Conservation (phyloP, 2,329 filamentous ascomycete species). For the Fusarium oligoseptatum region DNA sequence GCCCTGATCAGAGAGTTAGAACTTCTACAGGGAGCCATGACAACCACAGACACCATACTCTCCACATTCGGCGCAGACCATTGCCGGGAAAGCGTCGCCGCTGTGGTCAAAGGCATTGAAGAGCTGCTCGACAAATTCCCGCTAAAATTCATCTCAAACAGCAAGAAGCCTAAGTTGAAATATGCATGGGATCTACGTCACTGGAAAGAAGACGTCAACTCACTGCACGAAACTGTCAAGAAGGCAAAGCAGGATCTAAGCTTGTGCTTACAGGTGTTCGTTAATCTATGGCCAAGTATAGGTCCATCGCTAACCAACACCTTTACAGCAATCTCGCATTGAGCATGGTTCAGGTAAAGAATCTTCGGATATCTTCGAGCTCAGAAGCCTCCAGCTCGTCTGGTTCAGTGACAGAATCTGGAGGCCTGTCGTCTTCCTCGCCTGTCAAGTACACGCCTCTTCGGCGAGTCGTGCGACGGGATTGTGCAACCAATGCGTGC, state of each 20-base stretch:
- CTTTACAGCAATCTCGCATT: no score
- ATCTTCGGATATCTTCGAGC: no score
- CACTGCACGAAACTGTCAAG: fast-evolving
- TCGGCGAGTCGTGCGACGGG: fast-evolving
- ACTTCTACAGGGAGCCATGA: no score
- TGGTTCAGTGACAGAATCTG: fast-evolving
- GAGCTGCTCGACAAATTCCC: neutral
- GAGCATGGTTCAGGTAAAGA: no score
- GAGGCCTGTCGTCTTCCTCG: neutral
- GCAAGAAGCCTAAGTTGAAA: neutral
- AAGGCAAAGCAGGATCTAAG: neutral
- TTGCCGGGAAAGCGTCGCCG: neutral
- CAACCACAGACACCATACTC: no score
- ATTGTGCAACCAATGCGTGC: neutral
- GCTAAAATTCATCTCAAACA: fast-evolving
- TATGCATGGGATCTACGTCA: neutral
- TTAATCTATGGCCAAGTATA: no score
- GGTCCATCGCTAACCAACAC: no score
- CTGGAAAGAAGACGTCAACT: neutral
- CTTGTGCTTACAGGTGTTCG: neutral
- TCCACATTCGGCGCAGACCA: no score
- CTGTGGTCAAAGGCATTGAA: neutral
- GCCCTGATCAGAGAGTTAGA: no score
- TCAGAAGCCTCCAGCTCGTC: neutral
- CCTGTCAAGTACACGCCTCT: no score